Percentiles rank a stretch among this genome's conserved stretches.
Evolutionary conservation across 1,139 yeast species (phyloP).

Genomic region (Kodamaea alishanica): DNA sequence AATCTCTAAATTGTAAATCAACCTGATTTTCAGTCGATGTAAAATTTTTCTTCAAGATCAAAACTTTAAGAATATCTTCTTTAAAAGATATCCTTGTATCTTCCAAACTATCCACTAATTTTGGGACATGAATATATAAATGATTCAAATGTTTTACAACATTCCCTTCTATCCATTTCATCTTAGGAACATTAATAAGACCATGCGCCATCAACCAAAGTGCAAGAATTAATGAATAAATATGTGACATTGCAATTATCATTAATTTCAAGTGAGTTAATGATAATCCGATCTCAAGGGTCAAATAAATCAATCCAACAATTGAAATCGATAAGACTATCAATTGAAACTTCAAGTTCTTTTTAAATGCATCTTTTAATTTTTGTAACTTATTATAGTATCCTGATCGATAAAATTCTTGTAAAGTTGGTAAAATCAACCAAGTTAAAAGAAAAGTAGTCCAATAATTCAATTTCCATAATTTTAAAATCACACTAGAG

Average conservation of each 20-base stretch:
- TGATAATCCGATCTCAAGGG: conserved; percentile 58
- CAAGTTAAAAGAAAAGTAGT: conserved; percentile 72
- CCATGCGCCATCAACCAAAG: conserved; percentile 89
- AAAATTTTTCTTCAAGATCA: conserved; percentile 39
- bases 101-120: conserved; percentile 56
- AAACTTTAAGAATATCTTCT: conserved; percentile 64
- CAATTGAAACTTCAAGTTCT: conserved; percentile 59
- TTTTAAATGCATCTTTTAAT: conserved; percentile 54
- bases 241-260: conserved; percentile 73
- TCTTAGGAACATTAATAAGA: conserved; percentile 61
- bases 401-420: conserved; percentile 72
- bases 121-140: conserved; percentile 54
- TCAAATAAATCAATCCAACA: conserved; percentile 56
- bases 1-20: conserved; percentile 36
- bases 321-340: conserved; percentile 52
- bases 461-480: conserved; percentile 83
- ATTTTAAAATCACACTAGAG: conserved; percentile 44
- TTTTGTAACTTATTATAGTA: conserved; percentile 46
- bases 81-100: conserved; percentile 62
- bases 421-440: conserved; percentile 66
- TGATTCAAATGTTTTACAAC: conserved; percentile 36
- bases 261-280: conserved; percentile 58
- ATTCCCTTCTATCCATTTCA: conserved; percentile 49
- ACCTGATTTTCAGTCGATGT: conserved; percentile 29
- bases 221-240: conserved; percentile 72